Evolutionary conservation across 1,284 basidiomycete species (phyloP).

Genomic region (Ganoderma leucocontextum): DNA sequence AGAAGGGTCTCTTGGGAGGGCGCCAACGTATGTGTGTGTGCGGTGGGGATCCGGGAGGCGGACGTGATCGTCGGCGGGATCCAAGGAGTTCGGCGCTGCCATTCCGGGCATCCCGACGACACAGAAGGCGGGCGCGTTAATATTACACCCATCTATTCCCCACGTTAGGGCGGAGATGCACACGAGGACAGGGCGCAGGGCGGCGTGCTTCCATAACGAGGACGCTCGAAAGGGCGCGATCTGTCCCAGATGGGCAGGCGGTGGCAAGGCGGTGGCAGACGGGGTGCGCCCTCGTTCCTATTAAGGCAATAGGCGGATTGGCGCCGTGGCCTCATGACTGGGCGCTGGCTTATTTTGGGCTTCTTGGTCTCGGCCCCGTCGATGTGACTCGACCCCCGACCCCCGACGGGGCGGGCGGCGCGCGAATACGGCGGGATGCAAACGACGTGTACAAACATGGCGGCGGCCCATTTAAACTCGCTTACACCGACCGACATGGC

Average conservation of each 20-base stretch:
- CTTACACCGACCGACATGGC: slow-evolving; percentile 22
- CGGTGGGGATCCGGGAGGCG: slow-evolving; percentile 18
- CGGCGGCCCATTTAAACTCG: slow-evolving; percentile 27
- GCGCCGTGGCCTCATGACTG: slow-evolving; percentile 21
- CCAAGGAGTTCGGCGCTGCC: slow-evolving; percentile 17
- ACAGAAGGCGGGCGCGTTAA: slow-evolving; percentile 7
- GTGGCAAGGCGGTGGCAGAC: slow-evolving; percentile 11
- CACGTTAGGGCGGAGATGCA: slow-evolving; percentile 23
- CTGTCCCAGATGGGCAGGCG: slow-evolving; percentile 14
- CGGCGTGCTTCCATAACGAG: slow-evolving; percentile 22
- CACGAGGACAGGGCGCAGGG: slow-evolving; percentile 29
- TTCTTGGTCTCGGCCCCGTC: slow-evolving; percentile 29
- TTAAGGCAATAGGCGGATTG: slow-evolving; percentile 20
- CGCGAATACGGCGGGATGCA: slow-evolving; percentile 24
- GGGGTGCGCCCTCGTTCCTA: slow-evolving; percentile 7
- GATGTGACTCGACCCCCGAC: slow-evolving; percentile 34
- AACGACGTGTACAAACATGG: slow-evolving; percentile 22
- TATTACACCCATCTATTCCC: slow-evolving; percentile 10
- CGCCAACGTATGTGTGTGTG: neutral
- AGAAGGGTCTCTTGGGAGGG: neutral
- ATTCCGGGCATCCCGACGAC: slow-evolving; percentile 21
- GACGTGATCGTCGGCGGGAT: slow-evolving; percentile 16
- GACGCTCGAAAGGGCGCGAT: slow-evolving; percentile 17
- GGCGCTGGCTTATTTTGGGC: slow-evolving; percentile 6
- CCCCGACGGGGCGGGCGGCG: slow-evolving; percentile 27